Evolutionary conservation across 495 filamentous ascomycete genomes (phyloP).

Genomic region (Thozetella sp.): DNA sequence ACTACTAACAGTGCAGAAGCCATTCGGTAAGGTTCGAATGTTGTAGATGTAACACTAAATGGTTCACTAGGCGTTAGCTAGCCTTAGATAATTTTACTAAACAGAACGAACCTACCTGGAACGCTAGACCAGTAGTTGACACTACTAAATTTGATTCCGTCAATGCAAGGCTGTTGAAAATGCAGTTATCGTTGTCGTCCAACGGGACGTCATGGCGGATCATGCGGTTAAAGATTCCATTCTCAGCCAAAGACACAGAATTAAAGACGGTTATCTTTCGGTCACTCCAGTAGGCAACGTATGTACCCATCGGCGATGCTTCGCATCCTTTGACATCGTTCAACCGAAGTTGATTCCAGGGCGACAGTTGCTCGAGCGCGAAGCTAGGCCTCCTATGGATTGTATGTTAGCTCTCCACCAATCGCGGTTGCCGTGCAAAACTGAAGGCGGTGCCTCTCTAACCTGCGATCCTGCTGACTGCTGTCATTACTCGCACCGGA

Average conservation of each 20-base stretch:
- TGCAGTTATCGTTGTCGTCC: neutral
- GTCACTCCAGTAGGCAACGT: slow-evolving; percentile 33
- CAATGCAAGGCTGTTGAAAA: slow-evolving; percentile 18
- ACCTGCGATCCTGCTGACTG: too few species aligned
- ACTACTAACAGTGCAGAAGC: too few species aligned
- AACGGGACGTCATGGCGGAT: slow-evolving; percentile 5
- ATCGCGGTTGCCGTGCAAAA: too few species aligned
- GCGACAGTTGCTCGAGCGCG: slow-evolving; percentile 1
- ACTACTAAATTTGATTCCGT: slow-evolving; percentile 18
- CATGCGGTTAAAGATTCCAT: neutral
- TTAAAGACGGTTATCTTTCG: slow-evolving; percentile 27
- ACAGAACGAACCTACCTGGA: slow-evolving; percentile 15
- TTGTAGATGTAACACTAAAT: too few species aligned
- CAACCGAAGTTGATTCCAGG: slow-evolving; percentile 10
- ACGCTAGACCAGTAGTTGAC: slow-evolving; percentile 14
- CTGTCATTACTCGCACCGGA: neutral
- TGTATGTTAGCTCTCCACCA: too few species aligned
- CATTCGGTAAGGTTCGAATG: too few species aligned
- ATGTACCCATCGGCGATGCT: slow-evolving; percentile 21
- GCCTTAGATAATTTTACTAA: too few species aligned
- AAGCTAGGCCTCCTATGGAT: neutral
- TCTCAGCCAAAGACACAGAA: slow-evolving; percentile 15
- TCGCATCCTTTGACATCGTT: slow-evolving; percentile 24
- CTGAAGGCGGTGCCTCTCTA: too few species aligned
- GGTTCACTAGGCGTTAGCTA: too few species aligned